phyloP scores from a whole-genome alignment of 495 filamentous ascomycete genomes.

The Trichocladium antarcticum region DNA sequence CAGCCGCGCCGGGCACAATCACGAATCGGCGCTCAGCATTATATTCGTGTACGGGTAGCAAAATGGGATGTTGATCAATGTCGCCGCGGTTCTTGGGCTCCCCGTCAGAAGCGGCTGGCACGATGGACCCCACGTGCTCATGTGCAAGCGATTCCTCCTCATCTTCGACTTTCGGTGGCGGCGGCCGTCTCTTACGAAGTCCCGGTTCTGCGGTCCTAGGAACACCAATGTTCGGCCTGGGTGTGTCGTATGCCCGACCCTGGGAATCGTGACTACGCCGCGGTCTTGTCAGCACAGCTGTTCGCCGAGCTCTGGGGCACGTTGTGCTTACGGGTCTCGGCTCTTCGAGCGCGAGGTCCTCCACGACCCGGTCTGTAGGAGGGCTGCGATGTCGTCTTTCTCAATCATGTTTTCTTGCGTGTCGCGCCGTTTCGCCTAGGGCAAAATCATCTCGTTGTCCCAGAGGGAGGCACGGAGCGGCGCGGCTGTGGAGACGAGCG shows the following conservation, averaged over 20 bases:
- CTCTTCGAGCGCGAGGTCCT: constrained; percentile 33
- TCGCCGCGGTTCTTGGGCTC: constrained; percentile 35
- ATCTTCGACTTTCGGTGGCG: constrained; percentile 37
- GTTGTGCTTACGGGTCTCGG: constrained; percentile 29
- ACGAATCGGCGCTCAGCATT: constrained; percentile 42
- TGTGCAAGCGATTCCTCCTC: constrained; percentile 36
- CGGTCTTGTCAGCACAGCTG: not conserved
- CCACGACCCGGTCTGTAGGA: constrained; percentile 35
- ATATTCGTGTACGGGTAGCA: constrained; percentile 32
- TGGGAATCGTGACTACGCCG: constrained; percentile 8
- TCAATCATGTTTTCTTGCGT: constrained; percentile 27
- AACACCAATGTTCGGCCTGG: constrained; percentile 9
- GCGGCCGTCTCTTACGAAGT: constrained; percentile 19
- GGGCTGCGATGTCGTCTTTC: constrained; percentile 25
- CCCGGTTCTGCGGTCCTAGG: constrained; percentile 1
- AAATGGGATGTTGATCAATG: constrained; percentile 33
- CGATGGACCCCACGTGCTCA: constrained; percentile 27
- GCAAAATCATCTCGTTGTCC: not conserved
- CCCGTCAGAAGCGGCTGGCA: constrained; percentile 23
- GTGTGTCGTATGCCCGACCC: constrained; percentile 2
- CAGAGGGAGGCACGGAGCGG: not conserved
- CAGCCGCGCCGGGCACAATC: constrained; percentile 25
- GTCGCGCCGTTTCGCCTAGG: not conserved
- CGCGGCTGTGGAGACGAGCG: not conserved
- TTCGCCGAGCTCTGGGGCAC: not conserved